Evolutionary conservation across 331 rosid genomes (phyloP).

Genomic region (Spiraea crenata): DNA sequence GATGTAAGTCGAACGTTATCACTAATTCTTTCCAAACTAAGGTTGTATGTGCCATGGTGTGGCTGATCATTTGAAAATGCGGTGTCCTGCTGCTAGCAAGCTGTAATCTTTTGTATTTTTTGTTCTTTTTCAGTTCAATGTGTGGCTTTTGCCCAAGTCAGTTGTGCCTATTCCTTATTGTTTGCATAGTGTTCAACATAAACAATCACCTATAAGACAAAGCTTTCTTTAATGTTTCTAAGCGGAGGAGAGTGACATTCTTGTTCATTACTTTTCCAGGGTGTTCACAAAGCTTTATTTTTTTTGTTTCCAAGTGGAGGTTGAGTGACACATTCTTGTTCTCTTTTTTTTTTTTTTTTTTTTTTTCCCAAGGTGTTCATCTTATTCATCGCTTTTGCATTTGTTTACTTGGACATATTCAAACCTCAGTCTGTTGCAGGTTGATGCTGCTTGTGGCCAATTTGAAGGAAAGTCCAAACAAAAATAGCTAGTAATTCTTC

Average conservation of each 20-base stretch:
- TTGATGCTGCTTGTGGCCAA: background rate
- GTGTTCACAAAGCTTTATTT: background rate
- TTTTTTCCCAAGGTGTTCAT: too few species aligned
- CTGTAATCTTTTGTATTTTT: too few species aligned
- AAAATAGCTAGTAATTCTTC: background rate
- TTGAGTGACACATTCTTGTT: too few species aligned
- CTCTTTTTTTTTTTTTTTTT: too few species aligned
- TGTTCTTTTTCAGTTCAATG: background rate
- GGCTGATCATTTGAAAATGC: too few species aligned
- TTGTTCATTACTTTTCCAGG: background rate
- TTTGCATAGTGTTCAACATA: background rate
- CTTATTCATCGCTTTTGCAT: background rate
- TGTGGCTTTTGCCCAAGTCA: background rate
- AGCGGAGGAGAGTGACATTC: background rate
- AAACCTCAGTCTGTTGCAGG: background rate
- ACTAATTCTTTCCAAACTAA: background rate
- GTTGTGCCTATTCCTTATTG: background rate
- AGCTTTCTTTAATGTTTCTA: background rate
- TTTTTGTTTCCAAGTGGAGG: too few species aligned
- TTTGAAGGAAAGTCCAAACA: background rate
- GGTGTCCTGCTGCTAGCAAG: too few species aligned
- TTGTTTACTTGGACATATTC: background rate
- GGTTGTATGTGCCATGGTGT: too few species aligned
- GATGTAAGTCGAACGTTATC: background rate
- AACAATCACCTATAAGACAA: background rate